Evolutionary conservation across 495 filamentous ascomycete species (phyloP), one percentile per base, ranked within the genome.

Genomic region (Penicillium ochrochloron): DNA sequence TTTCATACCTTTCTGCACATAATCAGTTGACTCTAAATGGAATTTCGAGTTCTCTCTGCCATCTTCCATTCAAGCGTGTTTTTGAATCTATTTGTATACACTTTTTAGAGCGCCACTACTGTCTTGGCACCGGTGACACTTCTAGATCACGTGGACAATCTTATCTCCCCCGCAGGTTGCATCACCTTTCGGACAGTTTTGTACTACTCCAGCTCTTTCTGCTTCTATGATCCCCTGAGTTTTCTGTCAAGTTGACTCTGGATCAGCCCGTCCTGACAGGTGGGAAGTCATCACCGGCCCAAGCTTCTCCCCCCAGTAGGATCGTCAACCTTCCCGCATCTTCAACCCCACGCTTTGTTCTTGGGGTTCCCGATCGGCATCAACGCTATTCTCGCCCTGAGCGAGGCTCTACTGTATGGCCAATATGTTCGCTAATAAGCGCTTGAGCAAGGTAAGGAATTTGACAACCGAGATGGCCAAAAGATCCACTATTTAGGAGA

Each of bases 341-440:
- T 51, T 14, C 48, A 21, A 51, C 48, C 25, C 12, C 48, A 29
- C 48, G 23, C n/a, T 14, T 15, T n/a, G 25, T 9, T 29, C 14
- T 31, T 31, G 53, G 29, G 29, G 53, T 41, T 8, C 31, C 44
- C 44, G 44, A 25, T 48, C 44, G 44, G 44, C 44, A 21, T 14
- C 15, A 34, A 9, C 53, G 37, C 21, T 51, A 25, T 7, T 59
- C 21, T 54, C 42, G 55, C 21, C 23, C 6, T 21, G 29, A 44
- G 5, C 29, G 9, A 44, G 21, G 48, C n/a, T 51, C 25, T 25
- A 48, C 44, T 23, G 5, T 3, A 60, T 23, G 46, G 57, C 60
- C 19, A 59, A 41, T 34, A 80, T 80, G 76, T 85, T 85, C 56
- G 81, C 82, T 5, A 69, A 61, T 25, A 83, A 81, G 70, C 80